Evolutionary conservation across 73 alveolate genomes (phyloP).

Genomic region (Tetrahymena thermophila): DNA sequence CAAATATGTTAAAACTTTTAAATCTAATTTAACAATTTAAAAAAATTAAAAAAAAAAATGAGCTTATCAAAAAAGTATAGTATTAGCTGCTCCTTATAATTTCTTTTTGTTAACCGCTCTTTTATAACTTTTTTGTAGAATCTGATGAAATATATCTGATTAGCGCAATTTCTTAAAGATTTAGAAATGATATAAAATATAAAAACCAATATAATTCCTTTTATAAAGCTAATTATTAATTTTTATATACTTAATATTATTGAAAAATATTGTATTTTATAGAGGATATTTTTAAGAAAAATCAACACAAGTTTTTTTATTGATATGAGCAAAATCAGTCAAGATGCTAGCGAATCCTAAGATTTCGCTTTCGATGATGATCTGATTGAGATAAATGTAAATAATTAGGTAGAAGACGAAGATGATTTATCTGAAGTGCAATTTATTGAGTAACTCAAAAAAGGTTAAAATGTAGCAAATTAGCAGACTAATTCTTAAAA

Average conservation of each 20-base stretch:
- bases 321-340: neutral
- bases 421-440: neutral
- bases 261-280: neutral
- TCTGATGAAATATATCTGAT: neutral
- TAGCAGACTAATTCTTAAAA: neutral
- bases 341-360: neutral
- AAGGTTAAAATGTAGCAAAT: neutral
- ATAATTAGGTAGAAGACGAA: neutral
- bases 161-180: neutral
- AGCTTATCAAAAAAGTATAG: neutral
- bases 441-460: neutral
- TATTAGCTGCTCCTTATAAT: neutral
- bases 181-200: neutral
- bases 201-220: neutral
- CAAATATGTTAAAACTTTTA: no score
- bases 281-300: neutral
- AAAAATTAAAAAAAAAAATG: no score
- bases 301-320: neutral
- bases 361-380: neutral
- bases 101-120: neutral
- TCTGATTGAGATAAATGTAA: neutral
- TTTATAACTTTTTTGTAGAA: neutral
- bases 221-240: neutral
- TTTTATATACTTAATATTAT: neutral
- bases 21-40: no score